Evolutionary conservation across 192 early-diverging fungal species (phyloP), one percentile per base, ranked within the genome.

Genomic region (Funneliformis mosseae): DNA sequence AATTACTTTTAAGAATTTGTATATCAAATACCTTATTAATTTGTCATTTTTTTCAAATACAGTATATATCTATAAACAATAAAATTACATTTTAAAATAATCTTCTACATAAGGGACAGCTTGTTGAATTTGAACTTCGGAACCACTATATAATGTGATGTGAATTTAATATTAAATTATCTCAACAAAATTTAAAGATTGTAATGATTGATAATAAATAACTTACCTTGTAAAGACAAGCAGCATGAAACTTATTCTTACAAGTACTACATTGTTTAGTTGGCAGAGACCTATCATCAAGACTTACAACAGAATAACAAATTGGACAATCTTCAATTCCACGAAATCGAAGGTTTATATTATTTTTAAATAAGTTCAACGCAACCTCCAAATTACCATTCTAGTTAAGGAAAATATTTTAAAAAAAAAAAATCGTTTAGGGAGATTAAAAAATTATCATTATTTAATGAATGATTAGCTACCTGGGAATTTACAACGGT

Each of bases 261-360:
- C 98, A 99, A 0, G 96, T 97, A 59, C 88, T 85, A 86, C 98
- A 99, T 62, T 92, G 91, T 85, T 96, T 96, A 71, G 84, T 93
- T 9, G 98, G 98, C 70, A 98, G 82, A 18, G 92, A 91, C 71
- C 92, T 88, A 84, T 98, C 97, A 74, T 94, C 87, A 4, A 95
- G 89, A 46, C 95, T 94, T 21, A 99, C 95, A 64, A 98, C 93
- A 28, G 96, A 98, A 83, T 99, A 99, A 87, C 97, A 99, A 81
- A 99, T 98, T 3, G 94, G 92, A 81, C 97, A 99, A 83, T 98
- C 97, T 80, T 98, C 97, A 45, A 97, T 93, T n/a, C 97, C 98
- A 50, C 95, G 92, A 87, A 99, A 98, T 82, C 97, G 96, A 48
- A 96, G 85, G n/a, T 88, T 87, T 25, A 97, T 90, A 82, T 99